Evolutionary conservation across 257 asterid genomes (phyloP).

Genomic region (Solanum tacnaense): DNA sequence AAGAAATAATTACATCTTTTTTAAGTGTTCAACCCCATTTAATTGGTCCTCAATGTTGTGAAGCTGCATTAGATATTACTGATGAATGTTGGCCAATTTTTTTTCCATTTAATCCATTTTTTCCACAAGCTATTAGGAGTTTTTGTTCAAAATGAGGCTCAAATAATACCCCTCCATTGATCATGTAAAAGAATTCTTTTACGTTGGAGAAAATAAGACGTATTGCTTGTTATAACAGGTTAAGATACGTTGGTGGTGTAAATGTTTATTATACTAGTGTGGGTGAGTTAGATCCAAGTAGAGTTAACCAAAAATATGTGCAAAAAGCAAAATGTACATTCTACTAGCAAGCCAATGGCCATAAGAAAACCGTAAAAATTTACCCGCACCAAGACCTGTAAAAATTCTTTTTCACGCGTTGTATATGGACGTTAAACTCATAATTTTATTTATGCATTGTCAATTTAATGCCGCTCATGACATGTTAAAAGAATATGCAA

Average conservation of each 20-base stretch:
- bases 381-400: too few species aligned
- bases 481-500: neutral
- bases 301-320: neutral
- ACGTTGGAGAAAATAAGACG: neutral
- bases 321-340: too few species aligned
- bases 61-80: constrained; percentile 1
- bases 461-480: neutral
- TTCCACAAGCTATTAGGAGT: constrained; percentile 6
- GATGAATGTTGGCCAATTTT: constrained; percentile 16
- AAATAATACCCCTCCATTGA: neutral
- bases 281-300: neutral
- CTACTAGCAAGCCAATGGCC: too few species aligned
- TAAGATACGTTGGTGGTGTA: neutral
- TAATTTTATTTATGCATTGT: neutral
- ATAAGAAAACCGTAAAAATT: too few species aligned
- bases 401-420: too few species aligned
- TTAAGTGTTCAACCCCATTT: constrained; percentile 2
- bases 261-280: neutral
- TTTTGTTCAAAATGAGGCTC: neutral
- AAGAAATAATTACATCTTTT: constrained; percentile 10
- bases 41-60: constrained; percentile 20
- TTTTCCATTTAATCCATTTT: constrained; percentile 11
- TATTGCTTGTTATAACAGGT: neutral
- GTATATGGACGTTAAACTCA: neutral
- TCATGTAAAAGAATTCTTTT: neutral